Base-by-base conservation (phyloP, 2,329 filamentous ascomycete genomes). In the Penicillium oxalicum region DNA sequence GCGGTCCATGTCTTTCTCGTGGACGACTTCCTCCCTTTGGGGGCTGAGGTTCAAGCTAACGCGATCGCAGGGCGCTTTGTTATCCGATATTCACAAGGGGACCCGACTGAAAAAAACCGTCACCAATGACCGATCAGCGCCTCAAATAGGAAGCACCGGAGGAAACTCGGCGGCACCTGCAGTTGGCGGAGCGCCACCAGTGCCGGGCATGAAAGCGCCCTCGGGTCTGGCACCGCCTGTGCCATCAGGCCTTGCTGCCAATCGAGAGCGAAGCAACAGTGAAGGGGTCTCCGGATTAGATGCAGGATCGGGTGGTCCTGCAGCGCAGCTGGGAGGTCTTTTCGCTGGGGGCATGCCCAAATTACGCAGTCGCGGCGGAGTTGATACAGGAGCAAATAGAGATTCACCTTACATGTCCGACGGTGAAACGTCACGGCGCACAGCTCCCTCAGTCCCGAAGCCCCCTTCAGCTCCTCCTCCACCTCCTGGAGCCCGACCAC, bases 291-390 rank as follows among this genome's bases (percentile, higher is more conserved):
- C 66, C 12, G 65, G 62, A 27, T 60, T 62, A 45, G 75, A 77
- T 40, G 70, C 73, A 53, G 72, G 76, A 52, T 64, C 65, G 35
- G 65, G 65, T 46, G 64, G 69, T 57, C 80, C 84, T 24, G 70
- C 81, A 18, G 81, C 88, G 41, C 91, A 96, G 66, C 70, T 97
- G 9, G 91, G 77, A 28, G 93, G 93, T 1, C 70, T 98, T 26
- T 95, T 98, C 64, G 89, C 88, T 1, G 91, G 89, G 33, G 93
- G 91, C 34, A 97, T 97, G 81, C 93, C 93, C 2, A 97, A 96
- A 73, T 68, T 98, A 62, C 87, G 88, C 68, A 96, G 94, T 74
- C 87, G 89, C 48, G 91, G 88, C 41, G 86, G 86, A 35, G 76
- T 91, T 50, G 80, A 89, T 68, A 91, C 87, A 1, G 87, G 84